A percentile compares a stretch with the other conserved stretches of the same genome.
phyloP scores from a whole-genome alignment of 2,329 filamentous ascomycete genomes.

The Arthrobotrys iridis region DNA sequence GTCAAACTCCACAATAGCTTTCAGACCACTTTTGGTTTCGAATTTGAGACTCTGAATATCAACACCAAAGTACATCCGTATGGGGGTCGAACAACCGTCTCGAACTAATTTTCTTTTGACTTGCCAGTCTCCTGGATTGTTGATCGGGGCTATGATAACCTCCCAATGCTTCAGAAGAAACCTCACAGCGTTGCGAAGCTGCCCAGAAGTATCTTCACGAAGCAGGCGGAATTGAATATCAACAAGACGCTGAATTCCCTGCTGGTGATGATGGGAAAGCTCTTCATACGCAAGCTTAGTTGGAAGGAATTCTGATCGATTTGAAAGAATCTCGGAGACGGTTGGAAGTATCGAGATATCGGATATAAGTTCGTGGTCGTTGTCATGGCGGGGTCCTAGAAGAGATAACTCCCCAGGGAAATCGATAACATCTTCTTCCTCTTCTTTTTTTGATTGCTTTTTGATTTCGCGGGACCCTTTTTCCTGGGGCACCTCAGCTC shows the following conservation, averaged over 20 bases:
- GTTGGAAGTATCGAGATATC: constrained; percentile 60
- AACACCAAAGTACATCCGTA: constrained; percentile 24
- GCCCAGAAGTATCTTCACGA: constrained; percentile 59
- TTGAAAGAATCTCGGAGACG: constrained; percentile 58
- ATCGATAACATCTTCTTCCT: constrained; percentile 54
- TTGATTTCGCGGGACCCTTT: not conserved
- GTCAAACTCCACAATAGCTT: constrained; percentile 43
- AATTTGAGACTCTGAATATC: constrained; percentile 25
- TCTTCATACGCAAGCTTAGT: constrained; percentile 44
- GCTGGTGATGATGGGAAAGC: constrained; percentile 58
- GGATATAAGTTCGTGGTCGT: constrained; percentile 58
- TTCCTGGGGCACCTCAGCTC: constrained; percentile 22
- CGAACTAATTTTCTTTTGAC: constrained; percentile 33
- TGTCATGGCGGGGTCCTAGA: constrained; percentile 58
- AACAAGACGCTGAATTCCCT: constrained; percentile 58
- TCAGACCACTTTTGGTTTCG: constrained; percentile 24
- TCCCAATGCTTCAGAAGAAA: constrained; percentile 27
- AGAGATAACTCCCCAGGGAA: constrained; percentile 57
- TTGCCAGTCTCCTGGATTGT: constrained; percentile 14
- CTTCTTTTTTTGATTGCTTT: not conserved
- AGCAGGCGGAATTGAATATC: constrained; percentile 59
- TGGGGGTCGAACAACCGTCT: constrained; percentile 29
- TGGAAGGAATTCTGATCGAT: constrained; percentile 55
- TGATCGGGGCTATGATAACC: constrained; percentile 5
- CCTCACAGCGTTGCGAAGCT: constrained; percentile 57